Percentiles rank a stretch among this genome's conserved stretches.
phyloP scores from a whole-genome alignment of 371 early-diverging fungal genomes.

The Syncephalastrum monosporum region DNA sequence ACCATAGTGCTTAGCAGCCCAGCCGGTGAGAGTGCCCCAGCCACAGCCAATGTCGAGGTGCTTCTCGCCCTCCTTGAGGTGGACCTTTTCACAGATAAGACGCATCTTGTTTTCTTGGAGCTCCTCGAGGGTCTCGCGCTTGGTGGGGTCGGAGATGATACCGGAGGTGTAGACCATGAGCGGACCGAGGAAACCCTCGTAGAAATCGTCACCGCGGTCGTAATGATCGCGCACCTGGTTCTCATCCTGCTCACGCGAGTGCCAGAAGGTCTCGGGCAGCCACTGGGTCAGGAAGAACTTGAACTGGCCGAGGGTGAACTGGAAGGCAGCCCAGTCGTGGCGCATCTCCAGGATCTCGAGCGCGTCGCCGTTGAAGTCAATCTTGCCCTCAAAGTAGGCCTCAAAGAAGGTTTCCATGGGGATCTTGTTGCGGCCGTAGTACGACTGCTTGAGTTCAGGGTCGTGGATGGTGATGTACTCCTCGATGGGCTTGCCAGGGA shows the following conservation, averaged over 20 bases:
- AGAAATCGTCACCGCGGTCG: constrained; percentile 97
- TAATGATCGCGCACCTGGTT: constrained; percentile 97
- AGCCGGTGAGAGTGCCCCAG: constrained; percentile 94
- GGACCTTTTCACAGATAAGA: constrained; percentile 84
- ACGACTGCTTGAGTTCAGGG: constrained; percentile 66
- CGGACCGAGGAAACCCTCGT: constrained; percentile 91
- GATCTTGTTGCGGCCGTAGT: constrained; percentile 82
- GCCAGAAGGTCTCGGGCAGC: constrained; percentile 94
- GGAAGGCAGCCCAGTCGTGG: constrained; percentile 93
- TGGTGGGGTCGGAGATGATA: constrained; percentile 73
- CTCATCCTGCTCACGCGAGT: constrained; percentile 94
- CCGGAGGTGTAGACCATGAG: constrained; percentile 96
- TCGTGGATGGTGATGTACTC: constrained; percentile 88
- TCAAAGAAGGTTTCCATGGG: constrained; percentile 97
- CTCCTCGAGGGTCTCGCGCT: constrained; percentile 87
- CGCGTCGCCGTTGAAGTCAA: constrained; percentile 88
- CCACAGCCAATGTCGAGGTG: constrained; percentile 98
- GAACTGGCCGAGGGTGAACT: constrained; percentile 79
- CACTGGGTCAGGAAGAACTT: constrained; percentile 93
- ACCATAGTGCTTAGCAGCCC: constrained; percentile 87
- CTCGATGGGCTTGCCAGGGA: constrained; percentile 81
- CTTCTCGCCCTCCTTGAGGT: constrained; percentile 86
- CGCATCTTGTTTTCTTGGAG: constrained; percentile 94
- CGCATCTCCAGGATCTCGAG: constrained; percentile 88
- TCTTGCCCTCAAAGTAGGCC: constrained; percentile 92